Evolutionary conservation across 495 filamentous ascomycete species (phyloP), one percentile per base, ranked within the genome.

Genomic region (Talaromyces thailandensis): DNA sequence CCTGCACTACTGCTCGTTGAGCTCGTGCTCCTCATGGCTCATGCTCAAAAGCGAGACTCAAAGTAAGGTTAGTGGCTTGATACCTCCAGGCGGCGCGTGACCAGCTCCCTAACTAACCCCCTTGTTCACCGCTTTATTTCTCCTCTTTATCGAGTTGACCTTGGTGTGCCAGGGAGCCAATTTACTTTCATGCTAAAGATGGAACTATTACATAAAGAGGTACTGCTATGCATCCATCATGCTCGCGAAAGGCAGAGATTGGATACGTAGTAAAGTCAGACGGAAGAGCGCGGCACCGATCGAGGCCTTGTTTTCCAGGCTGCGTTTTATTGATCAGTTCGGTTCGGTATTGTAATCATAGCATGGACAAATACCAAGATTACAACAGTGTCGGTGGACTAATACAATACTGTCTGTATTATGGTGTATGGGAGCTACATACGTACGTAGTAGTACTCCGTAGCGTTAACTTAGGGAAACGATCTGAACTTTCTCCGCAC

Each of bases 111-210:
- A 21, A 18, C 18, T 8, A 48, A n/a, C 43, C 43, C 32, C 43
- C 43, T 21, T 48, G 43, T 48, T 48, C 43, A 48, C 43, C 43
- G 18, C 43, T 23, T 48, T 21, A 48, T 21, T n/a, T 48, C 43
- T 21, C n/a, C 18, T 21, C 6, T 48, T 21, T 48, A 16, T 43
- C n/a, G 31, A 35, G 31, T 35, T 35, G 12, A 35, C 31, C 31
- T n/a, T n/a, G n/a, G 3, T 8, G 31, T 35, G 35, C 1, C 14
- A 16, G 14, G 35, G 16, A 16, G 14, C 1, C 9, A 40, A 16
- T 40, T 9, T 40, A 40, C 6, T 40, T 40, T n/a, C n/a, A 58
- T 58, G 37, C 29, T 58, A 58, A 32, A 21, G 56, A 58, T 58
- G 32, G 14, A 29, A 18, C 21, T n/a, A 9, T 48, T 48, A 48